A percentile compares a stretch with the other conserved stretches of the same genome.
phyloP scores from a whole-genome alignment of 73 alveolate genomes.

The Effrenium voratum region DNA sequence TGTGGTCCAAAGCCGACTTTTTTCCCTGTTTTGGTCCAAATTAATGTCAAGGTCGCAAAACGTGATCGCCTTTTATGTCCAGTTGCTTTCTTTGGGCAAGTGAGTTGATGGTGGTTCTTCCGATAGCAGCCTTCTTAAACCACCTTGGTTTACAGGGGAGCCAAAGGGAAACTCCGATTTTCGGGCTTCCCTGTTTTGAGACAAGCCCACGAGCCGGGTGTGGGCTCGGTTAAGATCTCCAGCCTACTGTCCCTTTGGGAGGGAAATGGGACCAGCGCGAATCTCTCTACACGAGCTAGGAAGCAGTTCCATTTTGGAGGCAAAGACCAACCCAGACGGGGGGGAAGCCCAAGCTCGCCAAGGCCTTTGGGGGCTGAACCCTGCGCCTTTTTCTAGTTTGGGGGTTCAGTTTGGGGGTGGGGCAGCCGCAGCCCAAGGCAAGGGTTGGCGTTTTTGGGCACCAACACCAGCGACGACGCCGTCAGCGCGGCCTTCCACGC shows the following conservation, averaged over 20 bases:
- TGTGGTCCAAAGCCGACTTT: neutral
- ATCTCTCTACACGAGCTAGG: neutral
- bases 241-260: neutral
- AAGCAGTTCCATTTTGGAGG: neutral
- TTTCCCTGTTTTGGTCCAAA: neutral
- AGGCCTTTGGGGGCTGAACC: neutral
- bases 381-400: neutral
- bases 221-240: neutral
- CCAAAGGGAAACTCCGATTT: no score
- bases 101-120: no score
- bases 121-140: no score
- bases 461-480: no score
- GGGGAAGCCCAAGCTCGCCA: neutral
- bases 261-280: no score
- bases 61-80: neutral
- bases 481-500: no score
- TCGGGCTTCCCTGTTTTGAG: no score
- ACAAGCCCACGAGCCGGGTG: neutral
- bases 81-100: no score
- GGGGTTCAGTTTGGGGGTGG: neutral
- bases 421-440: no score
- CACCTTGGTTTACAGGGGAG: no score
- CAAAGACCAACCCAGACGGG: neutral
- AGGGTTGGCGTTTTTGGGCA: no score
- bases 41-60: neutral